Base-by-base conservation (phyloP, 345 rosid genomes). In the Sisymbrium altissimum region DNA sequence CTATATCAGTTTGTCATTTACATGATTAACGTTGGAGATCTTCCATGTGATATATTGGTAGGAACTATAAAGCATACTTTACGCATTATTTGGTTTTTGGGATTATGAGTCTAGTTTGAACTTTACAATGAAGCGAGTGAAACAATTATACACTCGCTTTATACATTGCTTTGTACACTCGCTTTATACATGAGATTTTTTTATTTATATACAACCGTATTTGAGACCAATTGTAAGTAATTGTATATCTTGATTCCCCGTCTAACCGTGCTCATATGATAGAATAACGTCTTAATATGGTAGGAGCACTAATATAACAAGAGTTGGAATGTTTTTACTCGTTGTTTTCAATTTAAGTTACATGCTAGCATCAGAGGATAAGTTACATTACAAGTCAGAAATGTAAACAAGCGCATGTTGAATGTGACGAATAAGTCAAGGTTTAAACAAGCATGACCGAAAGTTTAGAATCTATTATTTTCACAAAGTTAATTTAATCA, bases 391-490 rank as follows among this genome's bases (percentile, higher is more conserved):
- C 55, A 10, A 56, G 21, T 48, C 19, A n/a, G 10, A 66, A 67
- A 67, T 52, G 53, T 68, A 54, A n/a, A 40, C 30, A 29, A 29
- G 6, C 15, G 40, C 19, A 52, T 29, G 15, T 13, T 69, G 30
- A n/a, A n/a, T 69, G 45, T 32, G 64, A 44, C 10, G 65, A 43
- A 70, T 9, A 44, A 56, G 55, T 44, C 64, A 41, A 55, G n/a
- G 19, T 21, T 69, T 5, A 7, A 30, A 40, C 23, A 43, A 57
- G 36, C 36, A 45, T 32, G 57, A 9, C 35, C 23, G 14, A 32
- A 44, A 57, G 7, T 32, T 61, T 57, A 19, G 33, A 10, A 56
- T 32, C 3, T 45, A 69, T 32, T 18, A 4, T 43, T 25, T 56
- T 33, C 7, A 32, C 65, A 56, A 15, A 19, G 5, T 57, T 57